Conservation (phyloP, 441 rosid genomes). For the Hura crepitans region DNA sequence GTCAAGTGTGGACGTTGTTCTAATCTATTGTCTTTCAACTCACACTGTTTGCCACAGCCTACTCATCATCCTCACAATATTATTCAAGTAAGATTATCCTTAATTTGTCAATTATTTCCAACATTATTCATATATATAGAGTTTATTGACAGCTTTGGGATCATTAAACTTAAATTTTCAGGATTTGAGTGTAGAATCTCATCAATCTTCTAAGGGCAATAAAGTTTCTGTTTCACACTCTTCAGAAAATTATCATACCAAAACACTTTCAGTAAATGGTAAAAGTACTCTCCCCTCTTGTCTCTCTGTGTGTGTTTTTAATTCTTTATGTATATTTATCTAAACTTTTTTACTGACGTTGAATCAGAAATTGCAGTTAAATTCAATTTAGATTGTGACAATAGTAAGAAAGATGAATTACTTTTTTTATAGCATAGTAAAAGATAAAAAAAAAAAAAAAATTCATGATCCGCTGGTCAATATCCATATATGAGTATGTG, state of each 20-base stretch:
- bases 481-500: background rate
- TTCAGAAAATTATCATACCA: background rate
- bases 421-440: no score
- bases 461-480: background rate
- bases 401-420: background rate
- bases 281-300: background rate
- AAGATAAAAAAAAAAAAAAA: no score
- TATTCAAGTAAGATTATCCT: background rate
- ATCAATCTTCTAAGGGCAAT: background rate
- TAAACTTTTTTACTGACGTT: no score
- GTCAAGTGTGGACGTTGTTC: slow-evolving; percentile 19
- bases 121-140: background rate
- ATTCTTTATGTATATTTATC: no score
- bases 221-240: background rate
- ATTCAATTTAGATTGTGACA: background rate
- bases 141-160: slow-evolving; percentile 5
- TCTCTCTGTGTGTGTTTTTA: no score
- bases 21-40: slow-evolving; percentile 12
- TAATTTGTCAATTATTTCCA: background rate
- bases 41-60: background rate
- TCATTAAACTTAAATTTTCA: background rate
- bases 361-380: background rate
- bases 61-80: background rate
- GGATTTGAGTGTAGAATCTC: slow-evolving; percentile 1
- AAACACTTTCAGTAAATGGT: slow-evolving; percentile 13